Evolutionary conservation across 1,284 basidiomycete genomes (phyloP), one percentile per base, ranked within the genome.

Genomic region (Gymnopus androsaceus): DNA sequence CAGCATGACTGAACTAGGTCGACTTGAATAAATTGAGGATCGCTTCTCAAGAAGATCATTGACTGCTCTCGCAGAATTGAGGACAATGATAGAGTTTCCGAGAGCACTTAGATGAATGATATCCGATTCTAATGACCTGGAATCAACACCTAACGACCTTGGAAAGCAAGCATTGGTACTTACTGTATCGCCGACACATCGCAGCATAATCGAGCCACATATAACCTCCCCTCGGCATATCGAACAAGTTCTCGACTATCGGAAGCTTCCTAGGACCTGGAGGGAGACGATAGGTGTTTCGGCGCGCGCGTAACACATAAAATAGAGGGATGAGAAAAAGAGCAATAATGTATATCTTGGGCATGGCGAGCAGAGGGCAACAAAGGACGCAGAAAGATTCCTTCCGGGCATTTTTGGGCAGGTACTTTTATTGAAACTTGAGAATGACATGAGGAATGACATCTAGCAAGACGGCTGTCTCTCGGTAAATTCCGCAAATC

Each of bases 21-120:
- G 21, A 38, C 45, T 47, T 7, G 53, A 55, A 37, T 48, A 55
- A 3, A 48, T 48, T 3, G 45, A 30, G 21, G 45, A 48, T 17
- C 53, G 23, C 21, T 49, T 55, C 3, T 55, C 53, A 14, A 55
- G 36, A 23, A 55, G 45, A 40, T 55, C 53, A 12, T 33, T 48
- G 12, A 48, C 38, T 6, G 46, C 46, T 17, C 49, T 23, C 5
- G 25, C 36, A 15, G 45, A 48, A 25, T 47, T 38, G 12, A 55
- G n/a, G 11, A 41, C 25, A 8, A 55, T 21, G 23, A 55, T 55
- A 12, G 45, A 48, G 11, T 21, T 40, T 19, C 45, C 36, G 21
- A 40, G 34, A 17, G 46, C 38, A 12, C 46, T 42, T n/a, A 55
- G 45, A 27, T 55, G 53, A 11, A 55, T 48, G 14, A 51, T 51